phyloP scores from a whole-genome alignment of 2,329 filamentous ascomycete species.

The Chrysosphaeria jannelii region DNA sequence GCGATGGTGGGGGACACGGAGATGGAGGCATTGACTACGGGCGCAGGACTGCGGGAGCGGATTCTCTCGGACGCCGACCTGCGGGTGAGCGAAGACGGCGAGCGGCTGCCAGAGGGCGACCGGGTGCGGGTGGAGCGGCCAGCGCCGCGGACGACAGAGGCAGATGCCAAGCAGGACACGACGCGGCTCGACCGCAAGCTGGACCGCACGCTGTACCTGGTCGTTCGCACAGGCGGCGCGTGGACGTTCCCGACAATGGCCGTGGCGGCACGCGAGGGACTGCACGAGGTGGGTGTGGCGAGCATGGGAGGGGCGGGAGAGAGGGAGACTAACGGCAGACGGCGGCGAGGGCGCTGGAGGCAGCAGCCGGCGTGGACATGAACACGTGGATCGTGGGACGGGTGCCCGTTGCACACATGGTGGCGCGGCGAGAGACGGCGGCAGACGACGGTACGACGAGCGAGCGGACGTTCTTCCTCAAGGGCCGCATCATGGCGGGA shows the following conservation, averaged over 20 bases:
- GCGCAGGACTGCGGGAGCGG: conserved; percentile 32
- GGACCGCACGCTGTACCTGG: conserved; percentile 48
- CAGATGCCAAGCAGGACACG: conserved; percentile 44
- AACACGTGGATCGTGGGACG: conserved; percentile 95
- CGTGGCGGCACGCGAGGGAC: conserved; percentile 37
- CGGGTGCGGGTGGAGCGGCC: conserved; percentile 41
- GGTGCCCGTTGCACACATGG: conserved; percentile 56
- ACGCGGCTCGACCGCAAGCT: conserved; percentile 45
- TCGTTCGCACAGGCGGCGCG: conserved; percentile 42
- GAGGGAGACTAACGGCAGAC: conserved; percentile 38
- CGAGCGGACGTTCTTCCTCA: conserved; percentile 84
- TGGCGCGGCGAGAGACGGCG: conserved; percentile 19
- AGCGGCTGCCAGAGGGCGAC: conserved; percentile 24
- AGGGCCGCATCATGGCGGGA: conserved; percentile 88
- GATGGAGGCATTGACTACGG: conserved; percentile 14
- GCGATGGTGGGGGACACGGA: conserved; percentile 42
- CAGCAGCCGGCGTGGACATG: conserved; percentile 75
- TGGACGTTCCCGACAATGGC: conserved; percentile 64
- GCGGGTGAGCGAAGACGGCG: conserved; percentile 26
- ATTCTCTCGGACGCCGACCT: conserved; percentile 48
- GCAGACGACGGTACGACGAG: conserved; percentile 14
- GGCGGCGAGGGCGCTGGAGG: conserved; percentile 46
- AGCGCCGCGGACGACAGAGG: conserved; percentile 35
- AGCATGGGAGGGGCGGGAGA: no score
- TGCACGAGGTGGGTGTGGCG: conserved; percentile 54